Evolutionary conservation across 106 monocot genomes (phyloP), one percentile per base, ranked within the genome.

Genomic region (Dactylorhiza incarnata): DNA sequence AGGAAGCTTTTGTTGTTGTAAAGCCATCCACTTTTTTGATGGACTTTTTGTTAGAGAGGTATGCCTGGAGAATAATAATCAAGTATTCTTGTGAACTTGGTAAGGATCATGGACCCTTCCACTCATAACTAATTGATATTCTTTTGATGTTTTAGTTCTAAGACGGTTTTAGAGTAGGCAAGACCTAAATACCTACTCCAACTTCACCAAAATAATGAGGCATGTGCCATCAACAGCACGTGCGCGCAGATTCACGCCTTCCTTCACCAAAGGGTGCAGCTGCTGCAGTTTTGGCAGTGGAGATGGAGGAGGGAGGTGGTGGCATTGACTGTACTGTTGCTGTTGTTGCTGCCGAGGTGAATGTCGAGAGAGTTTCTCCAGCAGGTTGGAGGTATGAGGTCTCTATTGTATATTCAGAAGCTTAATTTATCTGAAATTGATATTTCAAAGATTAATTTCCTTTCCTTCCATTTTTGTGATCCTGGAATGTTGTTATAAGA

Each of bases 11-110:
- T 63, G 91, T 95, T 68, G 95, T 92, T 75, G 95, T 91, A 59
- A 95, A 95, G 53, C 95, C 95, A 50, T 91, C 91, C 17, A 86
- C 91, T 5, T 95, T 95, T 75, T 75, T 95, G 85, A 91, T 95
- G 95, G 83, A 89, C 76, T 91, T 87, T 73, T 81, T 95, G 73
- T 71, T 87, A 72, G 75, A 91, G 73, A 95, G 89, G 95, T 95
- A 74, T 76, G 71, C 9, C 9, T 11, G 15, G 52, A 15, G 52
- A 52, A 37, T 37, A 0, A 2, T 52, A 52, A 52, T 15, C 9
- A 11, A 11, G 9, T 52, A 52, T 52, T 52, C 9, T 52, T 52
- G 52, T 52, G 52, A 9, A 52, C 9, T 11, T 9, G 9, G 9
- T 15, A 52, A 6, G 52, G 52, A 11, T 52, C 2, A 52, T 52